Evolutionary conservation across 768 basidiomycete genomes (phyloP).

Genomic region (Lactarius vividus): DNA sequence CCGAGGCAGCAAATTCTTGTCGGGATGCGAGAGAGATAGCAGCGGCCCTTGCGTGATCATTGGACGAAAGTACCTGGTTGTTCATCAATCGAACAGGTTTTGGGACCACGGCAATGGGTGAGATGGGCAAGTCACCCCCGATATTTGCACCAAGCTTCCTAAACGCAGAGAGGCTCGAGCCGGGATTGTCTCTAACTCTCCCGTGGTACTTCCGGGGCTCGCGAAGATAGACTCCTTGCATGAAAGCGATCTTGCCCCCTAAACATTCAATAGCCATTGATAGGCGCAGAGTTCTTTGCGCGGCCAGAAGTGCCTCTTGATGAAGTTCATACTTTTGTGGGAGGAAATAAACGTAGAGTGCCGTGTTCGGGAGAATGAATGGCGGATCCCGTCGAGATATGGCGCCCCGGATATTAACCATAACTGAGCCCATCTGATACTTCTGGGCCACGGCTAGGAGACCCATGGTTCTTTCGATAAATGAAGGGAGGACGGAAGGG

Average conservation of each 20-base stretch:
- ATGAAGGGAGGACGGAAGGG: not conserved
- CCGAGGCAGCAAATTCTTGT: conserved; percentile 8
- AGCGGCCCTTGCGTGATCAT: not conserved
- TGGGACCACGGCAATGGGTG: not conserved
- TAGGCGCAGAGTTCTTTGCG: not conserved
- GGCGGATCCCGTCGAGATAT: not conserved
- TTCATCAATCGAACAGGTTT: not conserved
- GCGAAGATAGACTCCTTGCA: not conserved
- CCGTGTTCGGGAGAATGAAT: not conserved
- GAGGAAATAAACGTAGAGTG: not conserved
- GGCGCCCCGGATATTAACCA: not conserved
- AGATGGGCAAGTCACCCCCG: not conserved
- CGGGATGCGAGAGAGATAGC: not conserved
- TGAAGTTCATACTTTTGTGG: not conserved
- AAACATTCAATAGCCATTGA: not conserved
- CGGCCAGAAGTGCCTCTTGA: not conserved
- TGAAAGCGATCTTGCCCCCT: not conserved
- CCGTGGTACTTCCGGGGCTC: not conserved
- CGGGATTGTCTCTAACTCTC: not conserved
- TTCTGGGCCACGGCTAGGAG: not conserved
- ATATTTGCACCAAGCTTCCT: not conserved
- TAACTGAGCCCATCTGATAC: not conserved
- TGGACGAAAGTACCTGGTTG: conserved; percentile 7
- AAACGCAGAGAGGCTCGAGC: not conserved
- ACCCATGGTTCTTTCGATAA: not conserved